A percentile compares a stretch with the other conserved stretches of the same genome.
Conservation (phyloP, 2,329 filamentous ascomycete genomes). For the Ascochyta fabae region DNA sequence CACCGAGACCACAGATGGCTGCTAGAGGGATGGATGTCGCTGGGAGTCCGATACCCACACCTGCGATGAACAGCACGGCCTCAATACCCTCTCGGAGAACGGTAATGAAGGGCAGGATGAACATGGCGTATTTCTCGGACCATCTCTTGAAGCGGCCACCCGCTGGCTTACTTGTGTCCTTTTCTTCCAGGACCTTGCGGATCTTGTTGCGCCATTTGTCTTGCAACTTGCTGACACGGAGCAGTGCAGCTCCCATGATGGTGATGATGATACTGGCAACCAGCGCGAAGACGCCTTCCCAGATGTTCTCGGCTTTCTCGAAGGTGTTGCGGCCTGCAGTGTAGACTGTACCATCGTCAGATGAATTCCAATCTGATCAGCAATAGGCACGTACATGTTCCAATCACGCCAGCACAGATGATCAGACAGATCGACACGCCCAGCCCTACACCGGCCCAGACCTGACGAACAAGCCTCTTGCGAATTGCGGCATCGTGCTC, state of each 20-base stretch:
- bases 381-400: conserved; percentile 54
- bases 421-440: conserved; percentile 70
- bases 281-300: conserved; percentile 80
- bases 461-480: conserved; percentile 70
- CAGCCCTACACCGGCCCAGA: conserved; percentile 71
- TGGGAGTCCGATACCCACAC: conserved; percentile 78
- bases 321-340: conserved; percentile 71
- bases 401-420: conserved; percentile 71
- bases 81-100: conserved; percentile 87
- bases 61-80: conserved; percentile 84
- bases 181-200: conserved; percentile 68
- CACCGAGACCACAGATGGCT: conserved; percentile 72
- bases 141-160: conserved; percentile 65
- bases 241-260: conserved; percentile 77
- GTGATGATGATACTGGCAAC: conserved; percentile 82
- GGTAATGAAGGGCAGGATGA: conserved; percentile 83
- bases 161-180: conserved; percentile 50
- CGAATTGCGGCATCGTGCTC: conserved; percentile 67
- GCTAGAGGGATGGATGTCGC: conserved; percentile 79
- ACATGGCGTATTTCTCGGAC: conserved; percentile 83
- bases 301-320: conserved; percentile 73
- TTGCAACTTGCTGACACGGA: conserved; percentile 82
- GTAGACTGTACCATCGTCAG: conserved; percentile 58
- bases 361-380: not conserved
- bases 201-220: conserved; percentile 89